Conservation (phyloP, 495 filamentous ascomycete species). For the Trichoderma parareesei region DNA sequence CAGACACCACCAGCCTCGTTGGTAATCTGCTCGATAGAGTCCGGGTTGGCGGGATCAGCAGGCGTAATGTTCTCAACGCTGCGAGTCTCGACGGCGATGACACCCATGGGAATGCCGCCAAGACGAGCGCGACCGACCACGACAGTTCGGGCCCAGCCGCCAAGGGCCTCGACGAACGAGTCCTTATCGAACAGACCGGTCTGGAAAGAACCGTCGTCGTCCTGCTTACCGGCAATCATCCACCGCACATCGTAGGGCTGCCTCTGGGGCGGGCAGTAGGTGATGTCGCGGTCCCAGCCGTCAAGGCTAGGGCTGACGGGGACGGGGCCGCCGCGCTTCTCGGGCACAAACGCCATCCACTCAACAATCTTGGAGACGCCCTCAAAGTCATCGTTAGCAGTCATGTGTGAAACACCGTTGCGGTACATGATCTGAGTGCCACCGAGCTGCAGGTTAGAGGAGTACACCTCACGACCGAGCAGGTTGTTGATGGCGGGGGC, state of each 20-base stretch:
- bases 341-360: slow-evolving; percentile 94
- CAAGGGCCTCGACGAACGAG: slow-evolving; percentile 94
- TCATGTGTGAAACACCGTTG: slow-evolving; percentile 99
- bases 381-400: slow-evolving; percentile 93
- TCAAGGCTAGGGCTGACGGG: slow-evolving; percentile 82
- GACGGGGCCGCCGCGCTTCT: slow-evolving; percentile 81
- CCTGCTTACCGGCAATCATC: slow-evolving; percentile 85
- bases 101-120: slow-evolving; percentile 96
- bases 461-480: slow-evolving; percentile 95
- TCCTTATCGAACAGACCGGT: slow-evolving; percentile 90
- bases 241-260: slow-evolving; percentile 89
- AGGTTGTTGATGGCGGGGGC: slow-evolving; percentile 97
- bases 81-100: slow-evolving; percentile 93
- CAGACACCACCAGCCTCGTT: slow-evolving; percentile 97
- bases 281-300: slow-evolving; percentile 85
- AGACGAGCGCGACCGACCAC: slow-evolving; percentile 95
- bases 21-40: slow-evolving; percentile 88
- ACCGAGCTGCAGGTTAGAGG: slow-evolving; percentile 96
- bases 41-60: slow-evolving; percentile 96
- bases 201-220: slow-evolving; percentile 69
- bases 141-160: slow-evolving; percentile 93
- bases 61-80: slow-evolving; percentile 94
- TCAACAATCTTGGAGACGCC: slow-evolving; percentile 97
- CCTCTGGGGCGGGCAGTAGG: slow-evolving; percentile 77
- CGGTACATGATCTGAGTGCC: slow-evolving; percentile 99